These are phyloP conservation scores for Neofusicoccum sp. DNA, from an alignment of 2,329 filamentous ascomycete genomes.

Conservation along the genomic window DNA sequence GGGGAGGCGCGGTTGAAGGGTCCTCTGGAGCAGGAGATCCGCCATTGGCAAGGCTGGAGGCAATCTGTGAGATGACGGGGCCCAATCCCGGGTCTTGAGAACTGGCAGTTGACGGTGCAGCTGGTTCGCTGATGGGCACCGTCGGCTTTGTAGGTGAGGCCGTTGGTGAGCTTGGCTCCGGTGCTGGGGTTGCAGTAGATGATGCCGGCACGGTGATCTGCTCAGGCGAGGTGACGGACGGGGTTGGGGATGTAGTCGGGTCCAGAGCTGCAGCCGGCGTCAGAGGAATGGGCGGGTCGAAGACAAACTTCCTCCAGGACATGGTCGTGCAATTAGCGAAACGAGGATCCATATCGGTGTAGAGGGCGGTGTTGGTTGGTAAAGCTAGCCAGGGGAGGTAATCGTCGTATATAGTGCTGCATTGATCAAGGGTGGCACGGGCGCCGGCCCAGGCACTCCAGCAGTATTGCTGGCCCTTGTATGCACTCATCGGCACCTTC, in stretches of 20 bases:
- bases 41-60: neutral
- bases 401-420: constrained; percentile 14
- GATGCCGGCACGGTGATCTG: neutral
- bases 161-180: neutral
- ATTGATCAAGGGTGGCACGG: neutral
- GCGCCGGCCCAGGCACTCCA: neutral
- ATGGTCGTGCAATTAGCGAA: constrained; percentile 2
- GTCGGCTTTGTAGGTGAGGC: neutral
- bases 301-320: neutral
- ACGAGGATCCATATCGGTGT: neutral
- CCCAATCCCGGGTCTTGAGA: neutral
- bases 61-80: neutral
- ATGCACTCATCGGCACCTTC: neutral
- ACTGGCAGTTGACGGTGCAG: neutral
- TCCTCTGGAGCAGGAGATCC: neutral
- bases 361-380: neutral
- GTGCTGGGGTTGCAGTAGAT: neutral
- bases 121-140: neutral
- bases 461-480: neutral
- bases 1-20: neutral
- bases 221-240: neutral
- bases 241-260: neutral
- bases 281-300: constrained; percentile 4
- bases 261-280: neutral
- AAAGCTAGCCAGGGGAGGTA: constrained; percentile 4